phyloP scores from a whole-genome alignment of 2,329 filamentous ascomycete species.

The Aureobasidium mangrovei region DNA sequence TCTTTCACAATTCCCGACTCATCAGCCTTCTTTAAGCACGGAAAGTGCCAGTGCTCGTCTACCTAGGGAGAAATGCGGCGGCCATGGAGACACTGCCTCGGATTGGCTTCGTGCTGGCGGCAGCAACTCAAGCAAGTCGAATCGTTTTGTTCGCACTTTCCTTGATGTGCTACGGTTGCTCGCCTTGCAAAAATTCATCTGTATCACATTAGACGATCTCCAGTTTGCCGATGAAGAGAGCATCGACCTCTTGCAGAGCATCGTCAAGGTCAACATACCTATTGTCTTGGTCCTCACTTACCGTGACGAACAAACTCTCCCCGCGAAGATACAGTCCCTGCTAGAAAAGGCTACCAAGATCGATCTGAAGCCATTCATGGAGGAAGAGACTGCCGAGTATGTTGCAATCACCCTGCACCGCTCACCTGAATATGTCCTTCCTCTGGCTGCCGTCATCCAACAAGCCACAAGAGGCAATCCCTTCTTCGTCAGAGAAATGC shows the following conservation, averaged over 20 bases:
- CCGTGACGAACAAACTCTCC: conserved; percentile 32
- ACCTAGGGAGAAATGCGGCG: conserved; percentile 16
- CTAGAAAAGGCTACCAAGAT: conserved; percentile 53
- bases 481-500: conserved; percentile 86
- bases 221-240: conserved; percentile 88
- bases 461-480: conserved; percentile 84
- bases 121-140: conserved; percentile 41
- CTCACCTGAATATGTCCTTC: conserved; percentile 59
- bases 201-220: conserved; percentile 79
- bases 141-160: conserved; percentile 78
- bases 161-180: conserved; percentile 77
- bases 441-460: conserved; percentile 75
- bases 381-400: conserved; percentile 73
- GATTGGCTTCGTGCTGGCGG: conserved; percentile 40
- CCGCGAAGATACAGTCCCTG: conserved; percentile 29
- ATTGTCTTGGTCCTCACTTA: conserved; percentile 72
- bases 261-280: conserved; percentile 68
- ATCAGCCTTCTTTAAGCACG: conserved; percentile 1
- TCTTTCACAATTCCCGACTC: conserved; percentile 23
- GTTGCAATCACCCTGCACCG: conserved; percentile 74
- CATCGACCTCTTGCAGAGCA: conserved; percentile 71
- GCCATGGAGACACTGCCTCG: conserved; percentile 27
- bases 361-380: conserved; percentile 61
- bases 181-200: conserved; percentile 75
- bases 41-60: neutral